Conservation (phyloP, 352 stramenopile genomes). For the Globisporangium viniferum region DNA sequence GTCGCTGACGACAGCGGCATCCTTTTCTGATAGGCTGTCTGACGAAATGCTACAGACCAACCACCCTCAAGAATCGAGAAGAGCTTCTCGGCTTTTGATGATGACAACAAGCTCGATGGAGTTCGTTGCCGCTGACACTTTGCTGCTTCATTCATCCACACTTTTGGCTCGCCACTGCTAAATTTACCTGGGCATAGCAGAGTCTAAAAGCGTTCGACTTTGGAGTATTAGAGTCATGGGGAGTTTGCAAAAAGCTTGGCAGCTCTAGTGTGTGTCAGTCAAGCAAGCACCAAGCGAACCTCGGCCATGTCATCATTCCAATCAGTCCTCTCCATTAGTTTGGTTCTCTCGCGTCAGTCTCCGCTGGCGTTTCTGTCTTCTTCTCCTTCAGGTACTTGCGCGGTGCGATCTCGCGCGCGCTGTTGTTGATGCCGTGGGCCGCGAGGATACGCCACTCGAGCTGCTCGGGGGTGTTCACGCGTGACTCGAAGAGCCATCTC, state of each 20-base stretch:
- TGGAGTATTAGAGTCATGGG: neutral
- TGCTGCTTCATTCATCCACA: neutral
- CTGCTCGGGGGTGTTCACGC: constrained; percentile 27
- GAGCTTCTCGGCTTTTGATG: neutral
- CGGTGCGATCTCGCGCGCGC: constrained; percentile 25
- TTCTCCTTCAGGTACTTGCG: constrained; percentile 41
- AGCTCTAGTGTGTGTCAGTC: neutral
- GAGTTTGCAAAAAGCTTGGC: neutral
- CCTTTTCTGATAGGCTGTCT: neutral
- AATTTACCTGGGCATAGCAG: neutral
- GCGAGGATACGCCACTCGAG: constrained; percentile 38
- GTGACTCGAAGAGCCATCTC: constrained; percentile 32
- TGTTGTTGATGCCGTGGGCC: constrained; percentile 25
- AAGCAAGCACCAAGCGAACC: neutral
- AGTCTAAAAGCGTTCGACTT: neutral
- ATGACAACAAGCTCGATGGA: neutral
- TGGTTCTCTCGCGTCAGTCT: neutral
- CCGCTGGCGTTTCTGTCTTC: neutral
- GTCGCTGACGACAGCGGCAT: constrained; percentile 15
- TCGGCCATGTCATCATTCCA: neutral
- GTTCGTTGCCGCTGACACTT: too few relatives aligned
- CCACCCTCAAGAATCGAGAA: neutral
- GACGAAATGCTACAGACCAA: too few relatives aligned
- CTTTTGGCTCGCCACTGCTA: neutral
- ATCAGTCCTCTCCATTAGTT: neutral